phyloP scores from a whole-genome alignment of 1,139 yeast genomes.

The Protomyces inouyei region DNA sequence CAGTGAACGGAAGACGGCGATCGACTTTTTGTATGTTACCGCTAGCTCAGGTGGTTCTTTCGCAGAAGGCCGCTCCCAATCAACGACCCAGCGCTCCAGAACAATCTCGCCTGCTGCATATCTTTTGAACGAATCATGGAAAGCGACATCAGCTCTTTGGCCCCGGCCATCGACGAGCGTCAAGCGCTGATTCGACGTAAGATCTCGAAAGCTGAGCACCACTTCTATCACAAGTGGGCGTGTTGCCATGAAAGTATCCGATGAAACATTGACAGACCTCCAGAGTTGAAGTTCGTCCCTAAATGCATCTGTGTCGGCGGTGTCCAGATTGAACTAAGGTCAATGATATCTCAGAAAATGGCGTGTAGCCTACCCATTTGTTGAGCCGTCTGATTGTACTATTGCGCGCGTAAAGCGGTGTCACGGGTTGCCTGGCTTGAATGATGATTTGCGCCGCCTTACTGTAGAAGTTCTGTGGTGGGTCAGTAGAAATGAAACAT shows the following conservation, averaged over 20 bases:
- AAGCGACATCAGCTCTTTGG: slow-evolving; percentile 49
- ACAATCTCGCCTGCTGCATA: slow-evolving; percentile 69
- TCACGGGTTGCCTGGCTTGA: slow-evolving; percentile 41
- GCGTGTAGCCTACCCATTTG: slow-evolving; percentile 9
- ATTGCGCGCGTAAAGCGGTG: slow-evolving; percentile 30
- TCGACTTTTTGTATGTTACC: slow-evolving; percentile 65
- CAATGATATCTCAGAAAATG: background rate
- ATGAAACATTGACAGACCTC: slow-evolving; percentile 43
- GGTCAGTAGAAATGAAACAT: background rate
- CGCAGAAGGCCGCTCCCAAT: slow-evolving; percentile 50
- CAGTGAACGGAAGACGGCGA: slow-evolving; percentile 66
- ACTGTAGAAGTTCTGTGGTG: slow-evolving; percentile 55
- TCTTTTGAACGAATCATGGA: slow-evolving; percentile 42
- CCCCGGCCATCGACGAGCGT: slow-evolving; percentile 52
- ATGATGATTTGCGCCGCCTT: slow-evolving; percentile 63
- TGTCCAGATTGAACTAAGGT: slow-evolving; percentile 57
- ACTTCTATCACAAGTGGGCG: slow-evolving; percentile 67
- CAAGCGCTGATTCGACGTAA: slow-evolving; percentile 59
- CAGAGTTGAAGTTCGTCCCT: slow-evolving; percentile 60
- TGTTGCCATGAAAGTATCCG: slow-evolving; percentile 24
- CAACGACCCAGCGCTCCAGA: slow-evolving; percentile 86
- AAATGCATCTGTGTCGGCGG: slow-evolving; percentile 46
- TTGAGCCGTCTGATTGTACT: slow-evolving; percentile 9
- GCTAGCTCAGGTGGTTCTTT: slow-evolving; percentile 47
- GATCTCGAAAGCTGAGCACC: slow-evolving; percentile 61